A percentile compares a stretch with the other conserved stretches of the same genome.
Conservation (phyloP, 2,329 filamentous ascomycete genomes). For the Hirsutella minnesotensis region DNA sequence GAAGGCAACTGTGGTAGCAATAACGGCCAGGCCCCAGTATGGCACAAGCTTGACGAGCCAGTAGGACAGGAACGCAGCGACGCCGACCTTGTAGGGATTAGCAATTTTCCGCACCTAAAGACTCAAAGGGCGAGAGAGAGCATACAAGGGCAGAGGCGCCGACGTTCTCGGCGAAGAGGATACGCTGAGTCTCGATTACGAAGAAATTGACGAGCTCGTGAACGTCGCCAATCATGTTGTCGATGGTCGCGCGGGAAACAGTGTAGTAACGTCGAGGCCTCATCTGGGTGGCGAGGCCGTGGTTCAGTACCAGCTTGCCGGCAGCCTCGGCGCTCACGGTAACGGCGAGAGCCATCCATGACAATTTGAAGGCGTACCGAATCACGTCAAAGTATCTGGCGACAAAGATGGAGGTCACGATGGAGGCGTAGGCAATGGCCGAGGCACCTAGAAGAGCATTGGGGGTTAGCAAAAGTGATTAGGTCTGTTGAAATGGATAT, state of each 20-base stretch:
- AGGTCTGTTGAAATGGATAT: background rate
- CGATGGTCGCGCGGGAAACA: constrained; percentile 48
- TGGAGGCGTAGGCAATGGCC: constrained; percentile 48
- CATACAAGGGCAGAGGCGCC: constrained; percentile 47
- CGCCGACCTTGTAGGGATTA: constrained; percentile 34
- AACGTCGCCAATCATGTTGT: constrained; percentile 48
- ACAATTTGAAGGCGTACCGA: constrained; percentile 53
- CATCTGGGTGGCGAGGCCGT: constrained; percentile 52
- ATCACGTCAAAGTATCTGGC: constrained; percentile 54
- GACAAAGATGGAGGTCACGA: constrained; percentile 48
- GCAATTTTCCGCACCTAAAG: too few species aligned
- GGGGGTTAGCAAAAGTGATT: constrained; percentile 4
- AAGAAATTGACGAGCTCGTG: constrained; percentile 63
- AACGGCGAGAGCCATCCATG: constrained; percentile 48
- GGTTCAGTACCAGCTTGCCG: constrained; percentile 49
- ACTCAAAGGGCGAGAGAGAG: constrained; percentile 5
- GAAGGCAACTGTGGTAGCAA: constrained; percentile 48
- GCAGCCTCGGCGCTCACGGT: constrained; percentile 49
- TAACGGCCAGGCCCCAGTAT: constrained; percentile 55
- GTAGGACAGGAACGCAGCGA: constrained; percentile 53
- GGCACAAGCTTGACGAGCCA: constrained; percentile 58
- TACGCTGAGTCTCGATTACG: constrained; percentile 56
- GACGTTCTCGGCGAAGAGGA: constrained; percentile 58
- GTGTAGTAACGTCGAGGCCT: constrained; percentile 58
- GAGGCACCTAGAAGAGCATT: constrained; percentile 39